Evolutionary conservation across 225 moss, liverwort and hornwort species (phyloP).

Genomic region (Bryoerythrophyllum caledonicum): DNA sequence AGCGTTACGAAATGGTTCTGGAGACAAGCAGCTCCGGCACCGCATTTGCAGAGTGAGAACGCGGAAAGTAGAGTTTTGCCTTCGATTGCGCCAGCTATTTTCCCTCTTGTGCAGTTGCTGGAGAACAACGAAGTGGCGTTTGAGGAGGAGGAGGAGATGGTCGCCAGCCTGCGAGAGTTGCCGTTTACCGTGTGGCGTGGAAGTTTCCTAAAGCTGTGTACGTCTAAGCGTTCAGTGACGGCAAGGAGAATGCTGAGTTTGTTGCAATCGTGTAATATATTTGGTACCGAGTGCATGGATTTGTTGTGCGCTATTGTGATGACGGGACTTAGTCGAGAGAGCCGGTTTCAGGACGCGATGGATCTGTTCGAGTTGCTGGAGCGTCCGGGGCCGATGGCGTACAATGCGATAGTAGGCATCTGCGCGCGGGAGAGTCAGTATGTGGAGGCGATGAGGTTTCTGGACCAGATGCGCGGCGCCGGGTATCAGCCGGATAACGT

Average conservation of each 20-base stretch:
- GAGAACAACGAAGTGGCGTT: too few species aligned
- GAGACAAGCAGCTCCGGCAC: too few species aligned
- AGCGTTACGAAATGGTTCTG: too few species aligned
- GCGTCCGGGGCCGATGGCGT: slow-evolving; percentile 48
- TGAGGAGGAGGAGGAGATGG: slow-evolving; percentile 34
- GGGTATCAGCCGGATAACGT: slow-evolving; percentile 73
- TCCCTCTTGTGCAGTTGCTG: too few species aligned
- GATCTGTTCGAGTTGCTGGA: slow-evolving; percentile 41
- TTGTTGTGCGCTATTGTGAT: slow-evolving; percentile 64
- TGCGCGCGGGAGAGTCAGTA: slow-evolving; percentile 54
- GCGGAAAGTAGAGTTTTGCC: too few species aligned
- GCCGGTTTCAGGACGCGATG: slow-evolving; percentile 58
- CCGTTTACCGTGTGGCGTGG: slow-evolving; percentile 59
- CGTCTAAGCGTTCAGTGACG: slow-evolving; percentile 39
- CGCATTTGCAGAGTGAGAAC: too few species aligned
- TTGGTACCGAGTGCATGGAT: slow-evolving; percentile 46
- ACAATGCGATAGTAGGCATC: slow-evolving; percentile 66
- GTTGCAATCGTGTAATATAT: too few species aligned
- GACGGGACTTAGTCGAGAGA: slow-evolving; percentile 54
- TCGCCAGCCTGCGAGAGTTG: slow-evolving; percentile 33
- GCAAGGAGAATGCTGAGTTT: slow-evolving; percentile 53
- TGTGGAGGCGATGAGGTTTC: slow-evolving; percentile 51
- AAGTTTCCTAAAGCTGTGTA: slow-evolving; percentile 53
- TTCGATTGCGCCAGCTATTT: too few species aligned
- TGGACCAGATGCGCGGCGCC: slow-evolving; percentile 67